Evolutionary conservation across 345 rosid genomes (phyloP).

Genomic region (Rhodamnia argentea): DNA sequence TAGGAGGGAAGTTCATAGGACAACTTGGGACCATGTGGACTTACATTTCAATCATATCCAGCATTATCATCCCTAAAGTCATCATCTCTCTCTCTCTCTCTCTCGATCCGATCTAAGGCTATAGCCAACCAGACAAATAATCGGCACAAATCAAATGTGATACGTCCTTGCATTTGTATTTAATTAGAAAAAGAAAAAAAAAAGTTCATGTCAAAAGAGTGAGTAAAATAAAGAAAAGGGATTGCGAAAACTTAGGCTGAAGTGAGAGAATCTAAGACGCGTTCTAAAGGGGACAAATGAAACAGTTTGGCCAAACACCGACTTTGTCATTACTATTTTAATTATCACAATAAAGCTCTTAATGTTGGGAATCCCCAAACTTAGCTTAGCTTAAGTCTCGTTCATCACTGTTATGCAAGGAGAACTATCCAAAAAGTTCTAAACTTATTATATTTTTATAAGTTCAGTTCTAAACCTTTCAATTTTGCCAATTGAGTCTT

Average conservation of each 20-base stretch:
- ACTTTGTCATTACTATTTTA: background rate
- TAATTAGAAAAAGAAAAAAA: background rate
- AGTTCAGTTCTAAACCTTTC: too few species aligned
- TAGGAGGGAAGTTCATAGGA: background rate
- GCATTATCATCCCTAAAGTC: background rate
- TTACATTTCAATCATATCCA: background rate
- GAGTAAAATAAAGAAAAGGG: background rate
- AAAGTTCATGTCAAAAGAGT: background rate
- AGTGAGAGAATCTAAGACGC: background rate
- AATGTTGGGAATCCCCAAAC: background rate
- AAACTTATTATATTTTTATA: too few species aligned
- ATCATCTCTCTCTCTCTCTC: background rate
- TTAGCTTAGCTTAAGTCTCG: background rate
- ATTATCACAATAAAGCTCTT: background rate
- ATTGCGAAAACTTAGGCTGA: background rate
- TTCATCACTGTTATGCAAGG: background rate
- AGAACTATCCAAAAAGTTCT: background rate
- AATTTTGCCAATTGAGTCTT: too few species aligned
- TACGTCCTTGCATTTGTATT: background rate
- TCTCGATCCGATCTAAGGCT: background rate
- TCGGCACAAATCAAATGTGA: background rate
- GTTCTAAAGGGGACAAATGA: background rate
- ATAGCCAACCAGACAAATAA: background rate
- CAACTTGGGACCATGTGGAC: background rate
- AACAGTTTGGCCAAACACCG: background rate